These are phyloP conservation scores for Aspergillus ostianus DNA, from an alignment of 495 filamentous ascomycete genomes.

Conservation along the genomic window DNA sequence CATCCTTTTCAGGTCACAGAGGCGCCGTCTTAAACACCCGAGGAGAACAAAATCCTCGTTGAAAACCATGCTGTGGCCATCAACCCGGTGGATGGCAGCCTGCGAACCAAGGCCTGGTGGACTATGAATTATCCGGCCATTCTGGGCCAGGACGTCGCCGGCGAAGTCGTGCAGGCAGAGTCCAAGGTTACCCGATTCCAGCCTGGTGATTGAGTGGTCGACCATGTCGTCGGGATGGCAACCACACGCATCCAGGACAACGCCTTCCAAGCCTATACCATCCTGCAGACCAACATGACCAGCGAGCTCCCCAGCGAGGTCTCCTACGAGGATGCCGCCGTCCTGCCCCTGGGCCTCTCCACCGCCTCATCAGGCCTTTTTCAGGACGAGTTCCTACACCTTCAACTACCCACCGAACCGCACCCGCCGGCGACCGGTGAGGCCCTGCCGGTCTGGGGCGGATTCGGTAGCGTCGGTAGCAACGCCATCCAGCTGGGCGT, in stretches of 20 bases:
- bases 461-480: slow-evolving; percentile 56
- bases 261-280: slow-evolving; percentile 32
- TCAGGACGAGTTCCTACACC: slow-evolving; percentile 40
- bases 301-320: slow-evolving; percentile 12
- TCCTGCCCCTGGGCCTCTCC: slow-evolving; percentile 45
- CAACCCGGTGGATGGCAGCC: slow-evolving; percentile 42
- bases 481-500: slow-evolving; percentile 61
- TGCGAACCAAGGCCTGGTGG: slow-evolving; percentile 11
- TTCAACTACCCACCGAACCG: slow-evolving; percentile 32
- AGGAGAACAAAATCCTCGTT: slow-evolving; percentile 33
- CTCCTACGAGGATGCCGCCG: slow-evolving; percentile 29
- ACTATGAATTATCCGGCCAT: slow-evolving; percentile 24
- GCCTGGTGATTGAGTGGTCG: slow-evolving; percentile 31
- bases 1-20: slow-evolving; percentile 33
- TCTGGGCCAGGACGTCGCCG: slow-evolving; percentile 48
- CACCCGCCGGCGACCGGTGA: slow-evolving; percentile 28
- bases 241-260: slow-evolving; percentile 19
- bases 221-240: slow-evolving; percentile 2
- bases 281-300: slow-evolving; percentile 16
- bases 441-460: slow-evolving; percentile 58
- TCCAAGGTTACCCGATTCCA: slow-evolving; percentile 27
- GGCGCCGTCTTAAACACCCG: slow-evolving; percentile 33
- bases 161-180: slow-evolving; percentile 26
- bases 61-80: slow-evolving; percentile 39
- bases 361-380: slow-evolving; percentile 58